phyloP scores from a whole-genome alignment of 108 stramenopile species.

The Nitzschia palea region DNA sequence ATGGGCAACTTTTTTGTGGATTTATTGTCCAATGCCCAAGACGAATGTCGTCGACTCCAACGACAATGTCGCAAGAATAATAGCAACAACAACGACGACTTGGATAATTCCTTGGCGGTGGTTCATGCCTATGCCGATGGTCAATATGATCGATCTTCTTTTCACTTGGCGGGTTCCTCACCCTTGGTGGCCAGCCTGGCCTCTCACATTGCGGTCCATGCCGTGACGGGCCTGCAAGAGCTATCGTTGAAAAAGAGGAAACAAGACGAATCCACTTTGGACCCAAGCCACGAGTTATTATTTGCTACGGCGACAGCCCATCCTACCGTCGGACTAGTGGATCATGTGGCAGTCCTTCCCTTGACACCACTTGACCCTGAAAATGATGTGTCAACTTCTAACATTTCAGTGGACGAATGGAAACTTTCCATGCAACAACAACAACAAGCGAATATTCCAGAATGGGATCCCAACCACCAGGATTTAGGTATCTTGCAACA shows the following conservation, averaged over 20 bases:
- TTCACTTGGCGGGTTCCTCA: slow-evolving; percentile 73
- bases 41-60: slow-evolving; percentile 31
- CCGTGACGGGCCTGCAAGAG: too few species aligned
- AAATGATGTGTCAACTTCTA: background rate
- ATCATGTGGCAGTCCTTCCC: slow-evolving; percentile 82
- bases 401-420: background rate
- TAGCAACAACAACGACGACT: background rate
- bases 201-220: slow-evolving; percentile 28
- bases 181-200: slow-evolving; percentile 53
- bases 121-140: slow-evolving; percentile 81
- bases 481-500: background rate
- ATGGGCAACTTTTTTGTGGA: slow-evolving; percentile 32
- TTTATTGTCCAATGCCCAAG: slow-evolving; percentile 57
- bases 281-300: too few species aligned
- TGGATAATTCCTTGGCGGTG: slow-evolving; percentile 42
- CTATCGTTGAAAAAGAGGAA: too few species aligned
- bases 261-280: too few species aligned
- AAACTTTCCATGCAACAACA: too few species aligned
- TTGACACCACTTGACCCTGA: slow-evolving; percentile 22
- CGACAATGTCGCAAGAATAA: slow-evolving; percentile 13
- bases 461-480: background rate
- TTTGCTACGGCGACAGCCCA: slow-evolving; percentile 34
- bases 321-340: slow-evolving; percentile 81
- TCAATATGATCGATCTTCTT: slow-evolving; percentile 82
- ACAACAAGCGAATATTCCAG: too few species aligned